These are phyloP conservation scores for Triticum aestivum DNA, from an alignment of 176 grass and related monocot species.

Conservation along the genomic window IWGSC_CS_RefSeq_v2.1 NC_057810.1:243448987-243449486, in stretches of 20 bases:
- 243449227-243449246: constrained; percentile 56
- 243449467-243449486: not conserved
- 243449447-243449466: not conserved
- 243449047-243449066: constrained; percentile 29
- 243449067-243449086: constrained; percentile 60
- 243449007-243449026: not conserved
- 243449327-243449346: constrained; percentile 69
- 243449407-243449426: constrained; percentile 38
- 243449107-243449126: constrained; percentile 52
- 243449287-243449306: constrained; percentile 66
- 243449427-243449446: constrained; percentile 51
- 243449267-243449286: constrained; percentile 71
- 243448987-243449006: not conserved
- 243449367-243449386: constrained; percentile 58
- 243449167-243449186: constrained; percentile 57
- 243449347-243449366: constrained; percentile 75
- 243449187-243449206: constrained; percentile 50
- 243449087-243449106: constrained; percentile 61
- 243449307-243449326: constrained; percentile 58
- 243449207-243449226: constrained; percentile 71
- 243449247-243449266: constrained; percentile 67
- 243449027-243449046: constrained; percentile 48
- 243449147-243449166: constrained; percentile 68
- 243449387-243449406: constrained; percentile 52
- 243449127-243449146: constrained; percentile 56